Base-by-base conservation (phyloP, 805 yeast species). In the Ogataea methanolica region DNA sequence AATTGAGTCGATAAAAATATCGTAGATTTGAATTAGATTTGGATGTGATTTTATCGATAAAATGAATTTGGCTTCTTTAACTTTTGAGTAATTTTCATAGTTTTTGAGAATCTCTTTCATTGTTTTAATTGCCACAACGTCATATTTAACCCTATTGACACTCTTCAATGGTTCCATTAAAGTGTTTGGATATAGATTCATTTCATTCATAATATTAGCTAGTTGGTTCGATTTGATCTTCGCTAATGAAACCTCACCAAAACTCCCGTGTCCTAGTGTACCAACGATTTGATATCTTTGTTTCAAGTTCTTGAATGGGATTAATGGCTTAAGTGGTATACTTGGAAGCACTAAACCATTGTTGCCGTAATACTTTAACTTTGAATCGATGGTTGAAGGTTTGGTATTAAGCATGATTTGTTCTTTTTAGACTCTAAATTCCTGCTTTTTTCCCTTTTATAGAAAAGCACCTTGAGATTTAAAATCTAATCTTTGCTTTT, bases 111-210 rank as follows among this genome's bases (percentile, higher is more conserved):
- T 70, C 50, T 76, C 75, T 48, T 78, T 79, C 85, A 91, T 83
- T 6, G 87, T 82, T 62, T 91, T 91, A 45, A 91, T 78, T 2
- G 98, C 98, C 41, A 89, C 95, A 43, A 74, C 46, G 37, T 59
- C 58, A 21, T 48, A 31, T 4, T 50, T 47, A 6, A 51, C 46
- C 34, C 60, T 41, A 16, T 52, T 50, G n/a, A 47, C 46, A 33
- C 53, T 50, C 22, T 51, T 48, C 22, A 58, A 63, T 43, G 48
- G 80, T 67, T 78, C 76, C 65, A 84, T 58, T 52, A 85, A 61
- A 0, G 92, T 82, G 59, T 75, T 55, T n/a, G 52, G 53, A 52
- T 61, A 45, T 16, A 29, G 11, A 14, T 46, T 45, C 68, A 60
- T 54, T 21, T 59, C 62, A 14, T 53, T 48, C 4, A 47, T 31